Evolutionary conservation across 2,329 filamentous ascomycete genomes (phyloP), one percentile per base, ranked within the genome.

Genomic region (Stylonectria norvegica): DNA sequence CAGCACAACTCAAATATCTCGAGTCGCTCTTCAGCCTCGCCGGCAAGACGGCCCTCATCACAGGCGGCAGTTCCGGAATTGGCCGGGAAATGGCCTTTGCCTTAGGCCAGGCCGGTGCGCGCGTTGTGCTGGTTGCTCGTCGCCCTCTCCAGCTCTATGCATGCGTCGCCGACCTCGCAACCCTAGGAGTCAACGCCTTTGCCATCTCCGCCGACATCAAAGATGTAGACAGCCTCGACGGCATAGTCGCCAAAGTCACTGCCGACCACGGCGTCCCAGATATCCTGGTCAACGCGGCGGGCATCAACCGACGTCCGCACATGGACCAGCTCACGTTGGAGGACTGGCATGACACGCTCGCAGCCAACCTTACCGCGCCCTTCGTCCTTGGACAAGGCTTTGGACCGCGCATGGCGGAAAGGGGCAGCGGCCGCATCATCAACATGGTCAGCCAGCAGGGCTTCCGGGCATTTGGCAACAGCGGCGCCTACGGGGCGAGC

Each of bases 41-140:
- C 0, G 60, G 59, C 12, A 51, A 49, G 25, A 52, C 56, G 5
- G 62, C 59, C 0, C 50, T 64, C 5, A 45, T 65, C 2, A 63
- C 62, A 0, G 62, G 62, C 5, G 62, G 54, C n/a, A 63, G 60
- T 42, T 59, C 59, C 4, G 61, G 62, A 9, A 65, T 65, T 34
- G 62, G 61, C 8, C 58, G 57, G 1, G 55, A 54, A 15, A 64
- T 65, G 43, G 58, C 60, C 0, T 42, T 52, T 5, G 58, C 60
- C 0, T 38, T 63, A 0, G 59, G 61, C 0, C 55, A 56, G 11
- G 52, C 60, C 1, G 61, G 62, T 1, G 59, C 60, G 14, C 52
- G 49, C 0, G 42, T 65, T 6, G 48, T 64, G 16, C 47, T 64
- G 5, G 46, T 65, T 12, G 62, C 60, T 7, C 56, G 61, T 0